Base-by-base conservation (phyloP, 2,329 filamentous ascomycete genomes). In the Ascomycota sp. region DNA sequence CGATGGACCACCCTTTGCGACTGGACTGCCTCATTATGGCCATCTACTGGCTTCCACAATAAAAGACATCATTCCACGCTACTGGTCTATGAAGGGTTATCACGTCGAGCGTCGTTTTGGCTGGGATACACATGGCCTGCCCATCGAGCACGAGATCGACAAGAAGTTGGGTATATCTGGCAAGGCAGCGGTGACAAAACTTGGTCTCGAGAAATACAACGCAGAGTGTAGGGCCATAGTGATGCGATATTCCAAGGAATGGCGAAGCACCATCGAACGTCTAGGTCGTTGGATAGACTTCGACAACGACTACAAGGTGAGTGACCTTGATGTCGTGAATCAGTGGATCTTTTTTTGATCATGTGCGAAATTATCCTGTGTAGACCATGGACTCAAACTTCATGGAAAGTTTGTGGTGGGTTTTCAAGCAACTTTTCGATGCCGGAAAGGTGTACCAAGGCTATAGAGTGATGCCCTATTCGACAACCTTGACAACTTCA, bases 341-440 rank as follows among this genome's bases (percentile, higher is more conserved):
- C n/a, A n/a, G n/a, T n/a, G n/a, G n/a, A n/a, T n/a, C n/a, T n/a
- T n/a, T n/a, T n/a, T n/a, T n/a, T n/a, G n/a, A n/a, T n/a, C n/a
- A n/a, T n/a, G n/a, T n/a, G n/a, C n/a, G n/a, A n/a, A 24, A 25
- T n/a, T 25, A 1, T n/a, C 7, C 5, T 9, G 8, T 9, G 25
- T 38, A 77, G 76, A 92, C 82, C 27, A 92, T 93, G 82, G 77
- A 95, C 52, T 66, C 76, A n/a, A 74, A 63, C 13, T 95, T 91
- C 58, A 95, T 93, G 86, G 86, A 93, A 59, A 77, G 78, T 0
- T 72, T 80, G 42, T 95, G 86, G 86, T 93, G 86, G 84, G 78
- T 89, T 12, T 92, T 92, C 63, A 91, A 89, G 61, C 72, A 86
- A 51, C 65, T 93, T 21, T 91, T 81, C 52, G 79, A 92, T 45